phyloP scores from a whole-genome alignment of 768 basidiomycete genomes.

The Gymnopilus dilepis region DNA sequence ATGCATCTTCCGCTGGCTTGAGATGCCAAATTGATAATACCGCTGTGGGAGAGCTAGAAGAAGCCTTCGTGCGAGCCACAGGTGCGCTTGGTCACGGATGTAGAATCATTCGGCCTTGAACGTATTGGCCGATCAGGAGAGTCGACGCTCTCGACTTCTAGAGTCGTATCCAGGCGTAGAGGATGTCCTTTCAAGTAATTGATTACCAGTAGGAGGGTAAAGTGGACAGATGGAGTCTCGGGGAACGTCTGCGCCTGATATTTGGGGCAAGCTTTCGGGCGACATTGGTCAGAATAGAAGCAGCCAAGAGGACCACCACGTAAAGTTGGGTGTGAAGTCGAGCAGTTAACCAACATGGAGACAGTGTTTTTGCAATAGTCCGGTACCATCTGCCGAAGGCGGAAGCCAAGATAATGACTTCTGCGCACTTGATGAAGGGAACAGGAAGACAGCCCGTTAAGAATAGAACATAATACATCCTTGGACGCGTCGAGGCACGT shows the following conservation, averaged over 20 bases:
- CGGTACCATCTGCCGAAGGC: neutral
- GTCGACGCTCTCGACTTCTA: neutral
- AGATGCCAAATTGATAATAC: slow-evolving; percentile 5
- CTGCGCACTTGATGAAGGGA: slow-evolving; percentile 1
- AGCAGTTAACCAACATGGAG: neutral
- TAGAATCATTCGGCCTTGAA: neutral
- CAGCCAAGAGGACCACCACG: neutral
- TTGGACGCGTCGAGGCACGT: neutral
- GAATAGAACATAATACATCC: neutral
- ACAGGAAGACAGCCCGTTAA: neutral
- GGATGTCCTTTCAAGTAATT: neutral
- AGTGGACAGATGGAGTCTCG: neutral
- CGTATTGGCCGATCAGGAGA: neutral
- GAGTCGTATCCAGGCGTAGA: neutral
- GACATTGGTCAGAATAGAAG: neutral
- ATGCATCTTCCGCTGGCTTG: slow-evolving; percentile 14
- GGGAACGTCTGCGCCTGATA: neutral
- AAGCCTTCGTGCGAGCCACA: neutral
- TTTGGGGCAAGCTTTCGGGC: neutral
- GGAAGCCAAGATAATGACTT: neutral
- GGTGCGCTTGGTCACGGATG: slow-evolving; percentile 3
- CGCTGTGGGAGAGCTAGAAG: neutral
- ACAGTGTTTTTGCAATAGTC: neutral
- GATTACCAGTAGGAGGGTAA: neutral
- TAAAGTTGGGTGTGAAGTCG: neutral